These are phyloP conservation scores for Tolypocladium guangdongense DNA, from an alignment of 2,329 filamentous ascomycete genomes.

Conservation along the genomic window DNA sequence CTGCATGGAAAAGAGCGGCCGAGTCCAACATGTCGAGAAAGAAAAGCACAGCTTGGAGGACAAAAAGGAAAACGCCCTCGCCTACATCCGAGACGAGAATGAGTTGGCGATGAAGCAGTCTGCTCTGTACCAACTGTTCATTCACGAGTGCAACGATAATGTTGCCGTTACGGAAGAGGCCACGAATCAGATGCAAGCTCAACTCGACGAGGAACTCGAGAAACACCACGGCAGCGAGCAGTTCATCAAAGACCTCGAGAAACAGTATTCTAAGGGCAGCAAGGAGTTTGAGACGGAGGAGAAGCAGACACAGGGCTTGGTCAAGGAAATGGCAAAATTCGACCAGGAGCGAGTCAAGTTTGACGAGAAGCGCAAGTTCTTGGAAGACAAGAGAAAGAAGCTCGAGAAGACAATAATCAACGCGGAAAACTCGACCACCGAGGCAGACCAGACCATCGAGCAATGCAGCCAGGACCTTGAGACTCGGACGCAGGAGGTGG, in stretches of 20 bases:
- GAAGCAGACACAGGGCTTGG: slow-evolving; percentile 65
- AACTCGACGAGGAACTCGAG: slow-evolving; percentile 77
- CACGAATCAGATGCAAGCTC: slow-evolving; percentile 78
- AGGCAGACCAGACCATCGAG: slow-evolving; percentile 67
- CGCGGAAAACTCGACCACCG: slow-evolving; percentile 61
- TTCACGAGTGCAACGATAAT: slow-evolving; percentile 81
- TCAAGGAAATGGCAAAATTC: slow-evolving; percentile 83
- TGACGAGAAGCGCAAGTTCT: slow-evolving; percentile 94
- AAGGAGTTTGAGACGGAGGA: slow-evolving; percentile 78
- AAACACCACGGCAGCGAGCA: slow-evolving; percentile 87
- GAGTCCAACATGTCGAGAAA: slow-evolving; percentile 96
- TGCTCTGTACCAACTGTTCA: slow-evolving; percentile 84
- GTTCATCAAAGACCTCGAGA: slow-evolving; percentile 81
- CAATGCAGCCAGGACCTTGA: slow-evolving; percentile 72
- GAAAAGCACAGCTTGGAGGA: slow-evolving; percentile 88
- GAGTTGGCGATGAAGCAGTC: slow-evolving; percentile 84
- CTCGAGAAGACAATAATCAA: slow-evolving; percentile 77
- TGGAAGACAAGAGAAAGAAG: slow-evolving; percentile 86
- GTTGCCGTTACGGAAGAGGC: slow-evolving; percentile 81
- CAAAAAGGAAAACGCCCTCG: slow-evolving; percentile 90
- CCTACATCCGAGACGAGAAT: slow-evolving; percentile 86
- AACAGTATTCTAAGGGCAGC: slow-evolving; percentile 67
- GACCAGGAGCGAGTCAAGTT: slow-evolving; percentile 97
- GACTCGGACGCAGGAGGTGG: slow-evolving; percentile 62
- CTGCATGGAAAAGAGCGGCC: slow-evolving; percentile 86